Base-by-base conservation (phyloP, 768 basidiomycete genomes). In the Mycena leptocephala region DNA sequence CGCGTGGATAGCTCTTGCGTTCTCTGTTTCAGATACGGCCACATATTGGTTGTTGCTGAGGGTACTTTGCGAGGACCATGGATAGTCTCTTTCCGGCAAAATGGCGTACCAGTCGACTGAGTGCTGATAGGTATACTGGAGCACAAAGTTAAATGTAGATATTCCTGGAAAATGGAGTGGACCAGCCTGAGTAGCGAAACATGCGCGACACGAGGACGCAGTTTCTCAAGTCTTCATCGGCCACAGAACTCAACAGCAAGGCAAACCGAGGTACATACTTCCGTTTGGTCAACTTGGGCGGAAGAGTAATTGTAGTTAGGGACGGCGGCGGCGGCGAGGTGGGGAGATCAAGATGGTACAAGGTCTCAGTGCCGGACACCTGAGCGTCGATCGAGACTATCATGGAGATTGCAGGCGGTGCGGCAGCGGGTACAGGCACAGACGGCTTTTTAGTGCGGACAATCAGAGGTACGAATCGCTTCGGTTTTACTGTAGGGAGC, bases 11-110 rank as follows among this genome's bases (percentile, higher is more conserved):
- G 78, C 81, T 95, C 93, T 16, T 79, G 75, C 72, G 86, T 79
- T n/a, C 94, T 90, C 26, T 85, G 79, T 32, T 82, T 83, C 39
- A 95, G 86, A 81, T 95, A 95, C 9, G 94, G 93, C 95, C 95
- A 96, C 80, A 93, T 86, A 76, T 95, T 92, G 1, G 88, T 90
- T 83, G 88, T 92, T 22, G 85, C 87, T 72, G 82, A 20, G 89
- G 82, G 77, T 90, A 84, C 14, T 82, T 80, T 56, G 83, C 72
- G 61, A 90, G 74, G 9, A 92, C 65, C 0, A 76, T 41, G 22
- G 84, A 83, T 53, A 92, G 83, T 56, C 93, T 89, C 30, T 75
- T 78, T 10, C 95, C 95, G 28, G 85, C 55, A 79, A 90, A 94
- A 20, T 86, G 71, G 28, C 82, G 85, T 20, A 64, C 76, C 11